Evolutionary conservation across 1,284 basidiomycete species (phyloP), one percentile per base, ranked within the genome.

Genomic region (Trametes polyzona): DNA sequence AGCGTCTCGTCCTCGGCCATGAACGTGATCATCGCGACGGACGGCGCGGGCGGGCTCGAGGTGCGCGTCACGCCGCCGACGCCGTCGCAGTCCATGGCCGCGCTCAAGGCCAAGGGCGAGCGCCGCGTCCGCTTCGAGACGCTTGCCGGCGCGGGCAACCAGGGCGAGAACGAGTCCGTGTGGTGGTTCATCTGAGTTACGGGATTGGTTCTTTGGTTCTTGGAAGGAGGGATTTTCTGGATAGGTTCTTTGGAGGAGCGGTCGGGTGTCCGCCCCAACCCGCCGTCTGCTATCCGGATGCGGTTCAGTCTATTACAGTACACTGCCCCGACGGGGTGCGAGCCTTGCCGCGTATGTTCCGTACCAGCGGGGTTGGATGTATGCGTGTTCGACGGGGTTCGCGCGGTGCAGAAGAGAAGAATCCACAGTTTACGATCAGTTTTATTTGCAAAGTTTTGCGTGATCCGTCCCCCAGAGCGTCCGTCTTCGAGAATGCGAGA

Each of bases 151-250:
- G 52, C 57, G 16, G n/a, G n/a, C n/a, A n/a, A n/a, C n/a, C 63
- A 59, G 37, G 65, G 65, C 40, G 66, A 62, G 30, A 39, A 51
- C 29, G 63, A 64, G 23, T 60, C 65, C 23, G 57, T 62, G 41
- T 69, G 67, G 67, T 69, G 66, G 66, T 58, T 65, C 36, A 62
- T 68, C 46, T 68, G 58, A 56, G 36, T 19, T 36, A 17, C 40
- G 21, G n/a, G n/a, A n/a, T 35, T 35, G 33, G n/a, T n/a, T n/a
- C n/a, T n/a, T n/a, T n/a, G n/a, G n/a, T n/a, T n/a, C n/a, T n/a
- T n/a, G n/a, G n/a, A n/a, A n/a, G n/a, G n/a, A n/a, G n/a, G n/a
- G n/a, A n/a, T n/a, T n/a, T n/a, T n/a, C n/a, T n/a, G n/a, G n/a
- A n/a, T n/a, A n/a, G n/a, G n/a, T 11, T 35, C 11, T 35, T 32